phyloP scores from a whole-genome alignment of 192 early-diverging fungal species.

The Backusella sp. region DNA sequence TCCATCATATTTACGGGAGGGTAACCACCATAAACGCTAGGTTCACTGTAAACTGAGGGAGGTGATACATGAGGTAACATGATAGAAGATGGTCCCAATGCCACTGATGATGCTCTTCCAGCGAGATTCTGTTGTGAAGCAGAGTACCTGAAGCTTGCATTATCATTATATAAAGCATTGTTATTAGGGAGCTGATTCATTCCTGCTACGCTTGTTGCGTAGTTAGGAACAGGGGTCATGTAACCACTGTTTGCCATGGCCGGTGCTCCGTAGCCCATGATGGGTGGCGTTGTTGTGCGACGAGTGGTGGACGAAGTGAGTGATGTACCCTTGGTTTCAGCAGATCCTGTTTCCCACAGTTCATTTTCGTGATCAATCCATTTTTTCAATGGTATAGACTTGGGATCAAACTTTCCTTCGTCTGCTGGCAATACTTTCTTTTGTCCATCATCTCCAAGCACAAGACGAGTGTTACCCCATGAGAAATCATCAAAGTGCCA shows the following conservation, averaged over 20 bases:
- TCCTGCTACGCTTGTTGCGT: slow-evolving; percentile 7
- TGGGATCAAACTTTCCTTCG: slow-evolving; percentile 72
- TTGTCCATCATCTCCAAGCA: slow-evolving; percentile 81
- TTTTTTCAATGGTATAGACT: slow-evolving; percentile 69
- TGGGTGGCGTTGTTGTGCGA: slow-evolving; percentile 12
- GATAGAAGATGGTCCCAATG: neutral
- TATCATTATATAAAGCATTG: slow-evolving; percentile 4
- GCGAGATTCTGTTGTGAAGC: slow-evolving; percentile 6
- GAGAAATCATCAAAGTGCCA: slow-evolving; percentile 99
- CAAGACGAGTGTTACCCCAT: slow-evolving; percentile 94
- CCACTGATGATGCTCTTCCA: slow-evolving; percentile 12
- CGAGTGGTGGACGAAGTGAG: slow-evolving; percentile 20
- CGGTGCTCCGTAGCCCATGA: slow-evolving; percentile 5
- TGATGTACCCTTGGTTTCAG: slow-evolving; percentile 47
- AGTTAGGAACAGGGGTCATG: slow-evolving; percentile 10
- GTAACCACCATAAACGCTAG: slow-evolving; percentile 7
- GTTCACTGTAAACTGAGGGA: slow-evolving; percentile 15
- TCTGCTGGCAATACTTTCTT: slow-evolving; percentile 59
- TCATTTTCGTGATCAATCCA: slow-evolving; percentile 80
- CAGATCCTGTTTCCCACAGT: slow-evolving; percentile 60
- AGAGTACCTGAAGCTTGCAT: slow-evolving; percentile 11
- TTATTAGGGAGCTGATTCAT: neutral
- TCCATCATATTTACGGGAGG: slow-evolving; percentile 13
- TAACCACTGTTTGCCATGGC: neutral
- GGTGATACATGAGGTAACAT: slow-evolving; percentile 9